Evolutionary conservation across 306 rosid genomes (phyloP), one percentile per base, ranked within the genome.

Genomic region (Lathyrus sativus): DNA sequence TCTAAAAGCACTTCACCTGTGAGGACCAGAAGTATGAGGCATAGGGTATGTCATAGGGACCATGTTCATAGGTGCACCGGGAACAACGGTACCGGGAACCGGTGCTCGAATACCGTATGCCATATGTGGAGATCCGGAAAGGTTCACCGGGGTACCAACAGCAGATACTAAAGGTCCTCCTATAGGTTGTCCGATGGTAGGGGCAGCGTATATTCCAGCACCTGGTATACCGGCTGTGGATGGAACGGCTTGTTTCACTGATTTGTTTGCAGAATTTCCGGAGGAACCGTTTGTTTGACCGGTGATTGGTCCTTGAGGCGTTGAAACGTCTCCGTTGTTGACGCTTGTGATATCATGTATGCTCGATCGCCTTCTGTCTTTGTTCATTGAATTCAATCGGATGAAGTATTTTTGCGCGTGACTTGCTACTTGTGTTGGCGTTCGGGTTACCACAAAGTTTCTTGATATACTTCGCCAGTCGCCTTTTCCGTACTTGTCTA

Each of bases 401-500:
- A 92, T 92, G 85, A 92, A 92, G 79, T 92, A 92, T 55, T 92
- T 92, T 53, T 92, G 98, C 18, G 98, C 96, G 44, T 92, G 98
- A 78, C 96, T 92, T 57, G 98, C 98, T 68, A 92, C 98, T 81
- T 92, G 98, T 1, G 98, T 92, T 2, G 98, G 98, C 6, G 96
- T 92, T 81, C 98, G 84, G 5, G 98, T 88, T 55, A 92, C 96
- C 33, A 92, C 98, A 74, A 85, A 92, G 82, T 92, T 90, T 41
- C 98, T 85, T 3, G 98, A 92, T 83, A 92, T 92, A 39, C 98
- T 92, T 71, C 96, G 89, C 98, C 98, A 92, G 68, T 92, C 98
- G 7, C 98, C 98, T 86, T 92, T 92, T 24, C 98, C 98, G 56
- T 90, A 92, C 71, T 92, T 92, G 13, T 90, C 96, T 83, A 92